phyloP scores from a whole-genome alignment of 2,329 filamentous ascomycete species.

The Aureobasidium sp. region DNA sequence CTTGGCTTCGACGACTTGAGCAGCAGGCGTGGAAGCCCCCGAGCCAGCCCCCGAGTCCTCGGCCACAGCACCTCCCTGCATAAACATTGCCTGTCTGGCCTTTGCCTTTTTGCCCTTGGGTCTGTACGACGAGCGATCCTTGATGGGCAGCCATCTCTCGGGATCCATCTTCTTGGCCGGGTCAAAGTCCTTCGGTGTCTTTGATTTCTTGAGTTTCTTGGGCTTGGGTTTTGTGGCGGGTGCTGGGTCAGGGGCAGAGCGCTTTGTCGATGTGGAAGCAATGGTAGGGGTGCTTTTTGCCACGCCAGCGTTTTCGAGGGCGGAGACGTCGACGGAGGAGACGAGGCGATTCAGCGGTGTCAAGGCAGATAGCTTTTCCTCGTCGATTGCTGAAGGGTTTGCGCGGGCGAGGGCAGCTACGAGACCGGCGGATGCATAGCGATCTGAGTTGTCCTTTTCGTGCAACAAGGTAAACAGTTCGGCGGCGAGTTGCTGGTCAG shows the following conservation, averaged over 20 bases:
- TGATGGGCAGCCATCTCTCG: conserved; percentile 86
- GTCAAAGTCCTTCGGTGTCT: conserved; percentile 65
- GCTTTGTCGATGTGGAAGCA: conserved; percentile 33
- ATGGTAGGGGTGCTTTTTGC: conserved; percentile 28
- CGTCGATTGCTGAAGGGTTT: conserved; percentile 47
- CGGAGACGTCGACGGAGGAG: conserved; percentile 49
- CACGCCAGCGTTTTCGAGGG: conserved; percentile 59
- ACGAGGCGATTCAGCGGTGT: conserved; percentile 55
- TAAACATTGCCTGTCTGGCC: conserved; percentile 58
- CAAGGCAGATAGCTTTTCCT: conserved; percentile 46
- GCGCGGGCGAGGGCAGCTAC: conserved; percentile 67
- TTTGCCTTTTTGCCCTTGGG: conserved; percentile 85
- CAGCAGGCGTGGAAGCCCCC: conserved; percentile 24
- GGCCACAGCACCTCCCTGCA: conserved; percentile 70
- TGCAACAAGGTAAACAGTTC: conserved; percentile 71
- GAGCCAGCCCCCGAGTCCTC: conserved; percentile 37
- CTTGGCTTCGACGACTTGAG: conserved; percentile 31
- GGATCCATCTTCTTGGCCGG: conserved; percentile 73
- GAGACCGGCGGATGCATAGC: conserved; percentile 68
- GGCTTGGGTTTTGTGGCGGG: conserved; percentile 40
- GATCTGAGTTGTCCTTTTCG: conserved; percentile 55
- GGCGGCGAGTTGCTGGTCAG: conserved; percentile 61
- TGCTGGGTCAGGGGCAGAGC: conserved; percentile 32
- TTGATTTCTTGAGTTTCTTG: conserved; percentile 50
- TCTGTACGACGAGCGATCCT: conserved; percentile 78